Percentiles rank a stretch among this genome's conserved stretches.
phyloP scores from a whole-genome alignment of 2,329 filamentous ascomycete genomes.

The Bimuria novae-zelandiae region DNA sequence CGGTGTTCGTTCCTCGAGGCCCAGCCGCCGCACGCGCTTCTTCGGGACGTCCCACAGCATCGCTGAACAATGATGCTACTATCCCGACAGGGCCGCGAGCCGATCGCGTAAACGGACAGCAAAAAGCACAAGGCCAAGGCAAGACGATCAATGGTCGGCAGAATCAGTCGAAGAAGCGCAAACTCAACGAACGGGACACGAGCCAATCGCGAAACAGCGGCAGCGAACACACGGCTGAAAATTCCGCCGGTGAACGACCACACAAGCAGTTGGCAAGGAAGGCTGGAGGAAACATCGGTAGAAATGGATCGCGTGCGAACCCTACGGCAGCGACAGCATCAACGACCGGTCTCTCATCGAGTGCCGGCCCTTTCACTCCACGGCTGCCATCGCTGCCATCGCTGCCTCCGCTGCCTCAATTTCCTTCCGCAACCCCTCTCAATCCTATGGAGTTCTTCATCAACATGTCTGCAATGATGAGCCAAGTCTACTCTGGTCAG shows the following conservation, averaged over 20 bases:
- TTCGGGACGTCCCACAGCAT: not conserved
- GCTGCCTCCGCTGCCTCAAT: not conserved
- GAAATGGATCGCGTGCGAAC: not conserved
- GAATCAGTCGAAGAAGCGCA: slow-evolving; percentile 58
- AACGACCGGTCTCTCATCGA: not conserved
- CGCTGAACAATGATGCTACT: not conserved
- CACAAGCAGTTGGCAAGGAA: slow-evolving; percentile 60
- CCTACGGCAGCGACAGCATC: not conserved
- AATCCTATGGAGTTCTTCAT: not conserved
- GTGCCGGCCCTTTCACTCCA: not conserved
- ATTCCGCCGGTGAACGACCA: slow-evolving; percentile 45
- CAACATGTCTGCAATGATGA: not conserved
- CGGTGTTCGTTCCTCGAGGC: not conserved
- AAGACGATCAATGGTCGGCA: slow-evolving; percentile 14
- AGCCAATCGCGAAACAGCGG: slow-evolving; percentile 47
- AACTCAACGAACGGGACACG: slow-evolving; percentile 60
- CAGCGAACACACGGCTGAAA: slow-evolving; percentile 45
- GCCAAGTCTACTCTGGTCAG: not conserved
- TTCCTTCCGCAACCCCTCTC: not conserved
- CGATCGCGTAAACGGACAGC: slow-evolving; percentile 14
- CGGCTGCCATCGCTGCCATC: not conserved
- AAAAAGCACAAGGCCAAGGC: not conserved
- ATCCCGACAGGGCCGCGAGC: not conserved
- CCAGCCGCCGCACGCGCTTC: not conserved
- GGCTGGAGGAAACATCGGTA: not conserved